These are phyloP conservation scores for Clathrus columnatus DNA, from an alignment of 768 basidiomycete species.

Conservation along the genomic window DNA sequence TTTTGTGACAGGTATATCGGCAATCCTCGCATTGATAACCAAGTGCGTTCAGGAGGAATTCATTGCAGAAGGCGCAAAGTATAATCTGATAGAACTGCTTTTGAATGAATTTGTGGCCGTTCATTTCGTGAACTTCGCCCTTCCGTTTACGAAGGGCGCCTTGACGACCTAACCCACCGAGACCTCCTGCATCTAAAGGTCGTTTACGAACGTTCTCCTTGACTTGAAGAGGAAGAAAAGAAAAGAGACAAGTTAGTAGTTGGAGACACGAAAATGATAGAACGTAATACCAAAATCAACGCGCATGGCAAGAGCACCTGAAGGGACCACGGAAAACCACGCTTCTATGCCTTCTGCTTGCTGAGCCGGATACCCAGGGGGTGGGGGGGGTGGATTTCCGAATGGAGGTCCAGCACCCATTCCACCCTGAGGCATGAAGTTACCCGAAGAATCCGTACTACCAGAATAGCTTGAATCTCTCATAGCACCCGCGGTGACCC, in stretches of 20 bases:
- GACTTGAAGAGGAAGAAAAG: slow-evolving; percentile 40
- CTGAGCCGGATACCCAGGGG: slow-evolving; percentile 10
- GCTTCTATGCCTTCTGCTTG: slow-evolving; percentile 78
- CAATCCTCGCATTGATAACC: slow-evolving; percentile 99
- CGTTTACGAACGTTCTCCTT: slow-evolving; percentile 97
- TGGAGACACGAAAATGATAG: not conserved
- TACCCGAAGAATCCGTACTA: slow-evolving; percentile 34
- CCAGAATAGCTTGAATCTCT: slow-evolving; percentile 43
- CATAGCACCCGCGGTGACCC: slow-evolving; percentile 95
- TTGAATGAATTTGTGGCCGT: slow-evolving; percentile 96
- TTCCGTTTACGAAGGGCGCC: slow-evolving; percentile 97
- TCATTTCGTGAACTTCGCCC: slow-evolving; percentile 98
- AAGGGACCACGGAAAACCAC: slow-evolving; percentile 97
- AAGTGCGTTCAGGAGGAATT: slow-evolving; percentile 92
- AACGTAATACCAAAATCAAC: slow-evolving; percentile 79
- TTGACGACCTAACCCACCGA: slow-evolving; percentile 90
- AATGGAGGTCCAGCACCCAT: slow-evolving; percentile 31
- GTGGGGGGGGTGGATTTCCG: slow-evolving; percentile 12
- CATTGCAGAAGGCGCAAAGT: slow-evolving; percentile 95
- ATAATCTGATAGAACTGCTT: slow-evolving; percentile 98
- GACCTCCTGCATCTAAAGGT: slow-evolving; percentile 65
- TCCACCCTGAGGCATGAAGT: slow-evolving; percentile 29
- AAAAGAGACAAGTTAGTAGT: slow-evolving; percentile 10
- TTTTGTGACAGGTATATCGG: slow-evolving; percentile 97
- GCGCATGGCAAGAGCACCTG: slow-evolving; percentile 81